Evolutionary conservation across 192 early-diverging fungal genomes (phyloP), one percentile per base, ranked within the genome.

Genomic region (Mortierella hygrophila): DNA sequence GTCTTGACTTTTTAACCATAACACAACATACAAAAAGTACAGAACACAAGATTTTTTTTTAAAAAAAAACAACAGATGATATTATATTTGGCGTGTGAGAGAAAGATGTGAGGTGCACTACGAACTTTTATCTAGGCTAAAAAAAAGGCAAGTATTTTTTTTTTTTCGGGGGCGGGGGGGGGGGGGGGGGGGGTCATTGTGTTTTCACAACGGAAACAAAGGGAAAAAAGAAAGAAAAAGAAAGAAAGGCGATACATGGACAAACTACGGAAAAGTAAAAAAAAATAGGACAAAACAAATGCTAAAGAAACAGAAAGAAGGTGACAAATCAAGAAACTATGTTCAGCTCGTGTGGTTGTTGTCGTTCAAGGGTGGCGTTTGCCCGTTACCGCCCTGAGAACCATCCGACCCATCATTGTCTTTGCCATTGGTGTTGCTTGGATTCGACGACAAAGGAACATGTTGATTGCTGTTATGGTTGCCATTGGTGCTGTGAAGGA

Each of bases 401-500:
- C 60, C 60, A 26, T 65, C 60, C 26, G 60, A 65, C 1, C 8
- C 29, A 32, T 65, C 60, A 32, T 47, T 40, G 47, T 29, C 41
- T 0, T 55, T 65, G 49, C 76, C 76, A 18, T 13, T 52, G 23
- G 75, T 10, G 37, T 57, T 8, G 29, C 44, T 52, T 20, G 15
- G 41, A 42, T 42, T 40, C 40, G 41, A 44, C 10, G 70, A 26
- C 70, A 71, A 20, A 13, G 38, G 18, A 18, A 71, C 13, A 42
- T 70, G 69, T 70, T 70, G 69, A 9, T 42, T 42, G 70, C 20
- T 71, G 9, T 6, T 68, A 55, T 18, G 8, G 54, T 2, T 35
- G 37, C 69, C 46, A 26, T 42, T 78, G 65, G 47, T 60, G 77
- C 21, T 70, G 72, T 55, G 29, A 21, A 72, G 41, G 49, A 72